Evolutionary conservation across 2,329 filamentous ascomycete species (phyloP).

Genomic region (Uncinocarpus reesii): DNA sequence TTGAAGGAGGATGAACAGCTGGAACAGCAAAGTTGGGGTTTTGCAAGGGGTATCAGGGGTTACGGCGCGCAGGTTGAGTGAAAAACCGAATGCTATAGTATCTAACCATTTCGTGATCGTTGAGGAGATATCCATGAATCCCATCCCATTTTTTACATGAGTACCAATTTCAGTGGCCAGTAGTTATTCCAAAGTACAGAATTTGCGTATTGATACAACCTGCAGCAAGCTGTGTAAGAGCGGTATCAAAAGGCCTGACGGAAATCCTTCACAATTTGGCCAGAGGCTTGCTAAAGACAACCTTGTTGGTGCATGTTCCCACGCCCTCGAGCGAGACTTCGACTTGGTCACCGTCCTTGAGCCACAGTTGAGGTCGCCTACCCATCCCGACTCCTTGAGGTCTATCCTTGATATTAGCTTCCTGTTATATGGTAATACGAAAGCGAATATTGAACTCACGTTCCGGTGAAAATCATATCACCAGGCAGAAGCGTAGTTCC

Average conservation of each 20-base stretch:
- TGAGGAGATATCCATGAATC: not conserved
- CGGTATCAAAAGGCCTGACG: too few species aligned
- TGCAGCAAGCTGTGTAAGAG: too few species aligned
- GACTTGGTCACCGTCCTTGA: constrained; percentile 60
- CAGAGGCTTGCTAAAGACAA: constrained; percentile 34
- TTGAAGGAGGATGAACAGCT: constrained; percentile 76
- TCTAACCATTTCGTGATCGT: not conserved
- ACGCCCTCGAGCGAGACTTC: constrained; percentile 58
- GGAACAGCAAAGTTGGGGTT: constrained; percentile 95
- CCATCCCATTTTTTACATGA: not conserved
- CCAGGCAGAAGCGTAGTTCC: constrained; percentile 34
- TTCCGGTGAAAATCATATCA: constrained; percentile 37
- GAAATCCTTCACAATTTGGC: constrained; percentile 28
- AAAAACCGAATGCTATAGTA: not conserved
- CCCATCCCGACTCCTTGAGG: constrained; percentile 64
- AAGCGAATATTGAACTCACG: constrained; percentile 27
- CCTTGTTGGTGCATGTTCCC: constrained; percentile 44
- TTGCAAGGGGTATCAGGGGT: constrained; percentile 86
- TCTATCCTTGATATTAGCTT: constrained; percentile 25
- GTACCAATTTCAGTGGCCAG: too few species aligned
- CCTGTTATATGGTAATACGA: too few species aligned
- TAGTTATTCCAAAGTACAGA: too few species aligned
- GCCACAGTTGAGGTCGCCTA: constrained; percentile 54
- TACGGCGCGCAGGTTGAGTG: constrained; percentile 73
- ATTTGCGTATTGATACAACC: too few species aligned